Conservation (phyloP, 495 filamentous ascomycete species). For the Ramalina peruviana region DNA sequence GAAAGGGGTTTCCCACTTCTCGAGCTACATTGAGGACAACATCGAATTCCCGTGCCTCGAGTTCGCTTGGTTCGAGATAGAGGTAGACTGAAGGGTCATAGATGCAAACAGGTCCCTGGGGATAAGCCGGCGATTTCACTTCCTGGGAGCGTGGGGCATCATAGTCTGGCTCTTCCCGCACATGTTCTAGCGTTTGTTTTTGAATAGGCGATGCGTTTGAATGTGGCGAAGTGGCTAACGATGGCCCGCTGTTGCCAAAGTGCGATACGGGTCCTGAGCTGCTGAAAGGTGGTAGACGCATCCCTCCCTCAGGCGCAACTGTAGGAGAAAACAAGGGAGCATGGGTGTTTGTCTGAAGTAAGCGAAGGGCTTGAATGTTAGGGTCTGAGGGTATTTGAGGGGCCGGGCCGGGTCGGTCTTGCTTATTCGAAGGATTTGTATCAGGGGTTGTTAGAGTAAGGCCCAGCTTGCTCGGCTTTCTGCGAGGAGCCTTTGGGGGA, state of each 20-base stretch:
- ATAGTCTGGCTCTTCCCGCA: conserved; percentile 58
- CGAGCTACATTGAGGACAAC: conserved; percentile 91
- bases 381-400: conserved; percentile 39
- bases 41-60: conserved; percentile 77
- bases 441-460: conserved; percentile 54
- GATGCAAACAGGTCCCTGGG: conserved; percentile 80
- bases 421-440: conserved; percentile 25
- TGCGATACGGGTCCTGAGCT: conserved; percentile 15
- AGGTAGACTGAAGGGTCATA: conserved; percentile 87
- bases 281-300: conserved; percentile 43
- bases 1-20: conserved; percentile 83
- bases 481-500: conserved; percentile 49
- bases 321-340: conserved; percentile 44
- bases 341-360: conserved; percentile 57
- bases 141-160: conserved; percentile 64
- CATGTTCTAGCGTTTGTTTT: conserved; percentile 21
- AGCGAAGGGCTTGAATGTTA: conserved; percentile 36
- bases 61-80: conserved; percentile 76
- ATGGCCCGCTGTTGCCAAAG: conserved; percentile 20
- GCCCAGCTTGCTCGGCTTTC: conserved; percentile 68
- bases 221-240: conserved; percentile 13
- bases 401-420: conserved; percentile 20
- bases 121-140: conserved; percentile 81
- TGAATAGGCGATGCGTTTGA: conserved; percentile 14
- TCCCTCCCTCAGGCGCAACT: conserved; percentile 45